These are phyloP conservation scores for Reticulascus tulasneorum DNA, from an alignment of 2,329 filamentous ascomycete genomes.

Conservation along the genomic window DNA sequence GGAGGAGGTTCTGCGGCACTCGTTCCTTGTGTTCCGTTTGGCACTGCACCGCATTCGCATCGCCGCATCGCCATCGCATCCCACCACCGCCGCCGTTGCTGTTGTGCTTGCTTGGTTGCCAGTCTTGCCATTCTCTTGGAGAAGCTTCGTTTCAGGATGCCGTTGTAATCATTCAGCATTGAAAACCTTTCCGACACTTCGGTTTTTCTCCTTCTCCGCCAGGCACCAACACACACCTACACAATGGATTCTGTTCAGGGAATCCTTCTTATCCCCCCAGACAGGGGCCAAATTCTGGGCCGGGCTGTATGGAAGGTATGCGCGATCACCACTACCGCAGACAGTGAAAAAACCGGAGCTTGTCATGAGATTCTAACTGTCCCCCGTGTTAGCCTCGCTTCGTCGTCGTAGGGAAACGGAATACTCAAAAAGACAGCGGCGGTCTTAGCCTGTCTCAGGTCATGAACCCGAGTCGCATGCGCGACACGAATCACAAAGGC, in stretches of 20 bases:
- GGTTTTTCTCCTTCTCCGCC: not conserved
- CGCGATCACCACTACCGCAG: too few species aligned
- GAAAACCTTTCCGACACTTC: conserved; percentile 1
- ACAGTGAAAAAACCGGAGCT: too few species aligned
- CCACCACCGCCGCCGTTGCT: too few species aligned
- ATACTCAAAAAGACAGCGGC: conserved; percentile 24
- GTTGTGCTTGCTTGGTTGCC: too few species aligned
- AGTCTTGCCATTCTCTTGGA: too few species aligned
- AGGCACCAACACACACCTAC: not conserved
- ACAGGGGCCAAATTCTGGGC: conserved; percentile 46
- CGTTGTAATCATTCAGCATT: conserved; percentile 3
- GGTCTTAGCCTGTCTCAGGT: conserved; percentile 35
- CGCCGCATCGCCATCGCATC: too few species aligned
- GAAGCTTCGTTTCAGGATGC: conserved; percentile 8
- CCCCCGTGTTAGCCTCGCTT: conserved; percentile 47
- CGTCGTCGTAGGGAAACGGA: conserved; percentile 47
- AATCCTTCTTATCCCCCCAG: conserved; percentile 45
- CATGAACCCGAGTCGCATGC: conserved; percentile 32
- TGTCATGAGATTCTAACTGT: too few species aligned
- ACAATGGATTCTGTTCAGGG: conserved; percentile 33
- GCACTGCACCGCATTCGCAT: too few species aligned
- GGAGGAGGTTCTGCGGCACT: too few species aligned
- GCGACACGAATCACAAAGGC: conserved; percentile 31
- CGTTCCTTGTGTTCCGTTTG: too few species aligned
- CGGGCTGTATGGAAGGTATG: conserved; percentile 50